Evolutionary conservation across 371 early-diverging fungal genomes (phyloP).

Genomic region (Mucor saturninus): DNA sequence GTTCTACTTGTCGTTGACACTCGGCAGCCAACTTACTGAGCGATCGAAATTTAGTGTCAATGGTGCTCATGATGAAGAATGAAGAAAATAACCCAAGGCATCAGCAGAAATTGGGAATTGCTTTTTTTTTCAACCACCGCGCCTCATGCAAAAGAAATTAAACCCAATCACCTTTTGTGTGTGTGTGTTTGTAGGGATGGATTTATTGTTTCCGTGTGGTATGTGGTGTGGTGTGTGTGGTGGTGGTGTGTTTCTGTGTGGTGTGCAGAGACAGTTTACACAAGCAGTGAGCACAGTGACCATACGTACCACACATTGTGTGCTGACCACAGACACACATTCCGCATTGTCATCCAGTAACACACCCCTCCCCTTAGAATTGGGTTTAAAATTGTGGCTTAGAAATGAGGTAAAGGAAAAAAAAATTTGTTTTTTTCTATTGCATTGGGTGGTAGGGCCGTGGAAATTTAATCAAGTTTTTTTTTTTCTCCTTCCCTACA

Average conservation of each 20-base stretch:
- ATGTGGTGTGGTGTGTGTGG: no score
- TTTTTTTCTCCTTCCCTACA: constrained; percentile 23
- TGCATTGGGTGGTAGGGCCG: no score
- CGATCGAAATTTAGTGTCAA: constrained; percentile 40
- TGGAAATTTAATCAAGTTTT: not conserved
- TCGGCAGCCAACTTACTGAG: constrained; percentile 45
- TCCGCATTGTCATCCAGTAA: not conserved
- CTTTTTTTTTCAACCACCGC: no score
- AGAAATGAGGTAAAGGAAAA: constrained; percentile 1
- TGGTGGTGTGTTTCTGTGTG: no score
- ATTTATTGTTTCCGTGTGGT: no score
- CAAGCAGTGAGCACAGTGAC: no score
- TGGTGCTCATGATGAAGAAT: constrained; percentile 9
- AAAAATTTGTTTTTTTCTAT: constrained; percentile 10
- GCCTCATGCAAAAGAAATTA: not conserved
- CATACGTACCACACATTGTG: no score
- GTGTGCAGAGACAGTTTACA: no score
- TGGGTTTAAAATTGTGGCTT: constrained; percentile 13
- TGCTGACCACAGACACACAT: not conserved
- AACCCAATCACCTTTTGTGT: not conserved
- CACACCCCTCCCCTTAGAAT: no score
- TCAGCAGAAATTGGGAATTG: not conserved
- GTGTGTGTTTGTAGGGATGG: no score
- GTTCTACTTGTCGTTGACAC: constrained; percentile 46
- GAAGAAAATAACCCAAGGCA: not conserved